Evolutionary conservation across 2,329 filamentous ascomycete species (phyloP).

Genomic region (Teratosphaeria zuluensis): DNA sequence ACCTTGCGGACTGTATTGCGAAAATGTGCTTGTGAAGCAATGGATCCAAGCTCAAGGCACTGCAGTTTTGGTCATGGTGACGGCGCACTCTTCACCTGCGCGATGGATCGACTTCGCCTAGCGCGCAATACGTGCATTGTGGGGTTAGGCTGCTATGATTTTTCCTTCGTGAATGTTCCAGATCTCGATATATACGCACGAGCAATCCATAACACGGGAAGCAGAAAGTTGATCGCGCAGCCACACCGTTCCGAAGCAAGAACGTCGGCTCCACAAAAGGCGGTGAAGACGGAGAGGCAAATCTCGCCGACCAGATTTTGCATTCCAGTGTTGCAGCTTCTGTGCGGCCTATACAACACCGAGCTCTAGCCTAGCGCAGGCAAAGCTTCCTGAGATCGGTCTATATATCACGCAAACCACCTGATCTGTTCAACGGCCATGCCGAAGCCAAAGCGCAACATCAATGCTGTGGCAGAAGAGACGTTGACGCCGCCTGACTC

Average conservation of each 20-base stretch:
- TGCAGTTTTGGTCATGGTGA: not conserved
- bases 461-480: conserved; percentile 69
- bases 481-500: conserved; percentile 50
- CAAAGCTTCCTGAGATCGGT: not conserved
- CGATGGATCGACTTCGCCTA: not conserved
- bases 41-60: not conserved
- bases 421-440: conserved; percentile 36
- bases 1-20: not conserved
- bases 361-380: not conserved
- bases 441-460: conserved; percentile 65
- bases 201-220: not conserved
- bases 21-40: not conserved
- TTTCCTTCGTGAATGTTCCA: not conserved
- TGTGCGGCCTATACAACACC: not conserved
- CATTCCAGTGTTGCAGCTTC: not conserved
- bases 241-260: not conserved
- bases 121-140: not conserved
- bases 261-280: not conserved
- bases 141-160: not conserved
- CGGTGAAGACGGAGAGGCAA: not conserved
- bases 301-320: not conserved
- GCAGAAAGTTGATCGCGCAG: not conserved
- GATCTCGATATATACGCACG: not conserved
- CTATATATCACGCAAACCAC: not conserved
- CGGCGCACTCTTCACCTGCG: not conserved